These are phyloP conservation scores for Cicer chorassanicum DNA, from an alignment of 306 rosid genomes.

Conservation along the genomic window DNA sequence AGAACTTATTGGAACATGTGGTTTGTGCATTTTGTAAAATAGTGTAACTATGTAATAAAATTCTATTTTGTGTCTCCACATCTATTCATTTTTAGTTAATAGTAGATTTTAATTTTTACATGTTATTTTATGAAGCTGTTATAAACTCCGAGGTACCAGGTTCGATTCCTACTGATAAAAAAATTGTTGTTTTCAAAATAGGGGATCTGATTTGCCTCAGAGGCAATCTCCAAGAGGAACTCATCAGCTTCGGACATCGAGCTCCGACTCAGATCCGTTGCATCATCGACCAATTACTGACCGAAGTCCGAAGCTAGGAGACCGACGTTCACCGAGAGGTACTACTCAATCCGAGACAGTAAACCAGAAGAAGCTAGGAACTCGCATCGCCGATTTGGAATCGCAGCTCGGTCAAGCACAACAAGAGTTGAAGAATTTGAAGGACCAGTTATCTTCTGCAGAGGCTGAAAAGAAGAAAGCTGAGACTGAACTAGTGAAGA, in stretches of 20 bases:
- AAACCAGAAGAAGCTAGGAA: constrained; percentile 84
- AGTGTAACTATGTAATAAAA: constrained; percentile 1
- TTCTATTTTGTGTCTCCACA: not conserved
- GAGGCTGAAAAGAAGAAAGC: constrained; percentile 88
- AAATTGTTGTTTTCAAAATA: constrained; percentile 30
- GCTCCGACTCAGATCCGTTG: constrained; percentile 74
- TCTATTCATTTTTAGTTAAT: no score
- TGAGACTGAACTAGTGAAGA: constrained; percentile 72
- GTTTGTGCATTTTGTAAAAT: not conserved
- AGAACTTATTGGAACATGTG: not conserved
- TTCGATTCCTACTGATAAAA: not conserved
- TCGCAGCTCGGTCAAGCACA: constrained; percentile 92
- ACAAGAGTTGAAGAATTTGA: constrained; percentile 62
- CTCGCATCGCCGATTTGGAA: constrained; percentile 85
- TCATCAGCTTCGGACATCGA: constrained; percentile 66
- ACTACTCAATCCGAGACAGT: constrained; percentile 63
- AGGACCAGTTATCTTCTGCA: constrained; percentile 80
- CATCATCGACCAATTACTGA: constrained; percentile 74
- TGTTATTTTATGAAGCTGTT: constrained; percentile 4
- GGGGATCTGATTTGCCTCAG: constrained; percentile 83
- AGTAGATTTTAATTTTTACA: not conserved
- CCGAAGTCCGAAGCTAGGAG: constrained; percentile 79
- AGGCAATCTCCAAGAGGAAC: constrained; percentile 81
- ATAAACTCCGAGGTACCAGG: no score
- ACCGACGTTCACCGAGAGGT: constrained; percentile 79